Conservation (phyloP, 2,329 filamentous ascomycete genomes). For the Epicoccum sorghinum region DNA sequence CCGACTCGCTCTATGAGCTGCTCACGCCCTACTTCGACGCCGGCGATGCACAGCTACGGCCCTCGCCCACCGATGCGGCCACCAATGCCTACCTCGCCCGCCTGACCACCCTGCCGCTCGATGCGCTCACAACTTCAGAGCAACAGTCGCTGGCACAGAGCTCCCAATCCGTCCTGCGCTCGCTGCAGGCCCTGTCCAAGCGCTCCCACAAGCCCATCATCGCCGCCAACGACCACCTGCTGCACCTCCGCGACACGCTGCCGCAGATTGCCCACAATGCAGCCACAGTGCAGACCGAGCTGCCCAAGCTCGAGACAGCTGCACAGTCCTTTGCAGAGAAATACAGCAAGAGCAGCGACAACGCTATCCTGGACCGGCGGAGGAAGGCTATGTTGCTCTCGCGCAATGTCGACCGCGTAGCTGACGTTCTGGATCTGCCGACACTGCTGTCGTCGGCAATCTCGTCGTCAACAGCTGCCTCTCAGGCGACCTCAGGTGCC, state of each 20-base stretch:
- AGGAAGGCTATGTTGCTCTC: slow-evolving; percentile 81
- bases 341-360: slow-evolving; percentile 76
- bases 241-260: slow-evolving; percentile 74
- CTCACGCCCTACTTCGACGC: slow-evolving; percentile 66
- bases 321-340: slow-evolving; percentile 81
- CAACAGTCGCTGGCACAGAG: slow-evolving; percentile 79
- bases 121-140: slow-evolving; percentile 75
- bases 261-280: slow-evolving; percentile 71
- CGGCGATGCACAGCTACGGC: slow-evolving; percentile 45
- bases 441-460: slow-evolving; percentile 82
- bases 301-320: slow-evolving; percentile 79
- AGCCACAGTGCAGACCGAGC: slow-evolving; percentile 69
- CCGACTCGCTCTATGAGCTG: slow-evolving; percentile 76
- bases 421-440: slow-evolving; percentile 90
- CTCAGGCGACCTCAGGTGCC: slow-evolving; percentile 47
- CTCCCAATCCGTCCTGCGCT: slow-evolving; percentile 79
- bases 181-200: slow-evolving; percentile 86
- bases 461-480: slow-evolving; percentile 59
- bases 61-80: slow-evolving; percentile 56
- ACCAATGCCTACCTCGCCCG: slow-evolving; percentile 76
- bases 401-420: slow-evolving; percentile 85
- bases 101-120: slow-evolving; percentile 76
- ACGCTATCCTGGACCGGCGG: slow-evolving; percentile 69
- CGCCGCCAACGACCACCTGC: slow-evolving; percentile 76
- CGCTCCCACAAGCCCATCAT: slow-evolving; percentile 87